These are phyloP conservation scores for Ophiostoma perfectum DNA, from an alignment of 2,329 filamentous ascomycete species.

Conservation along the genomic window DNA sequence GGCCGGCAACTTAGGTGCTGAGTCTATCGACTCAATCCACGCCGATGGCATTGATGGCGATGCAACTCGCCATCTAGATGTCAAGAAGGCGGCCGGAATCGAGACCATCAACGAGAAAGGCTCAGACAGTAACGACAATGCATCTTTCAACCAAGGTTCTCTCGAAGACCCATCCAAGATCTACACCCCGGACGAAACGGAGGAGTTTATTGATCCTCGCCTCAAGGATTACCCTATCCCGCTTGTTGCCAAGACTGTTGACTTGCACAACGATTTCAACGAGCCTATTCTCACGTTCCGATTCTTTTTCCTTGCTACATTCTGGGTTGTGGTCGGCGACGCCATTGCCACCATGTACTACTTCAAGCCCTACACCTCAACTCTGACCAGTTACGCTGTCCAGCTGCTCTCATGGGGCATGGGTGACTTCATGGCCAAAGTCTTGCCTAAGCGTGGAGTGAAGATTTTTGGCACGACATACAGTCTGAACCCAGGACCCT, in stretches of 20 bases:
- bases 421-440: conserved; percentile 30
- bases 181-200: conserved; percentile 30
- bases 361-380: conserved; percentile 33
- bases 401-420: conserved; percentile 34
- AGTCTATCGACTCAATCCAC: conserved; percentile 1
- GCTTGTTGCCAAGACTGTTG: conserved; percentile 34
- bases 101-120: conserved; percentile 6
- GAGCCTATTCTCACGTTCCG: conserved; percentile 35
- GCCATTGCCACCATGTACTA: conserved; percentile 33
- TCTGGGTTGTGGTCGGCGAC: conserved; percentile 33
- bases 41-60: neutral
- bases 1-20: neutral
- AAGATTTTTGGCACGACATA: conserved; percentile 31
- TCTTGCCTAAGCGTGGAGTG: conserved; percentile 29
- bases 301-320: conserved; percentile 32
- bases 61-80: conserved; percentile 10
- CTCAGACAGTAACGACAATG: neutral
- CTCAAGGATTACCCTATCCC: conserved; percentile 33
- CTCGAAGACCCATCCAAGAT: conserved; percentile 26
- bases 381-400: conserved; percentile 31
- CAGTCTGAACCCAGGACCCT: conserved; percentile 33
- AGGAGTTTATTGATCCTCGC: conserved; percentile 33
- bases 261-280: conserved; percentile 33
- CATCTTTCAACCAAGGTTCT: neutral
- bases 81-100: neutral